Evolutionary conservation across 176 grass and related monocot genomes (phyloP), one percentile per base, ranked within the genome.

Genomic region (Guadua angustifolia): DNA sequence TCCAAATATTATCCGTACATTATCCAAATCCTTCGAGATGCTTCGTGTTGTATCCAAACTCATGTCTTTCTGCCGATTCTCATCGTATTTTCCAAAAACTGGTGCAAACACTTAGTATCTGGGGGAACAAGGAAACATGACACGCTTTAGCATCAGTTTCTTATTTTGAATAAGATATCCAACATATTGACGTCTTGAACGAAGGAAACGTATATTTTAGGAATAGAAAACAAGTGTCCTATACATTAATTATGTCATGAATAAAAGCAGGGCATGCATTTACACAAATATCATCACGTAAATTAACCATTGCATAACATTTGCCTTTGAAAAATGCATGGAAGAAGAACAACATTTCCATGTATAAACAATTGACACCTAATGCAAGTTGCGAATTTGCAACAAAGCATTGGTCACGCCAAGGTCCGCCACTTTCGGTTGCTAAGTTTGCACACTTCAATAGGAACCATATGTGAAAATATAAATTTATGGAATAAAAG

Each of bases 391-490:
- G 57, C 24, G 39, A 57, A 53, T 84, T 68, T 78, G 39, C 40
- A 66, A 79, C 38, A 22, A 43, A 56, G 33, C 50, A 89, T 35
- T 35, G 55, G 55, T 15, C 0, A 9, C 39, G 53, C 47, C 38
- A 67, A 76, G 38, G 22, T 71, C 55, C 55, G 60, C 0, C 42
- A 75, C 35, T 68, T 84, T 15, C 19, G 5, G 39, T 67, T 84
- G 58, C 7, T 73, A 78, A 80, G 42, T n/a, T 10, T 81, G 42
- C 29, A 62, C 43, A 44, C 35, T 78, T 85, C 13, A 76, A 15
- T 32, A 63, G 5, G 60, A 32, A 33, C 13, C 25, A 32, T 32
- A 32, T 16, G 26, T 63, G 26, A 63, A 63, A 59, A 24, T 59
- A 59, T 59, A 59, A 59, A 24, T 11, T 59, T 59, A 24, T 1